Evolutionary conservation across 140 eudicot species (phyloP), one percentile per base, ranked within the genome.

Genomic region (Flaveria floridana): DNA sequence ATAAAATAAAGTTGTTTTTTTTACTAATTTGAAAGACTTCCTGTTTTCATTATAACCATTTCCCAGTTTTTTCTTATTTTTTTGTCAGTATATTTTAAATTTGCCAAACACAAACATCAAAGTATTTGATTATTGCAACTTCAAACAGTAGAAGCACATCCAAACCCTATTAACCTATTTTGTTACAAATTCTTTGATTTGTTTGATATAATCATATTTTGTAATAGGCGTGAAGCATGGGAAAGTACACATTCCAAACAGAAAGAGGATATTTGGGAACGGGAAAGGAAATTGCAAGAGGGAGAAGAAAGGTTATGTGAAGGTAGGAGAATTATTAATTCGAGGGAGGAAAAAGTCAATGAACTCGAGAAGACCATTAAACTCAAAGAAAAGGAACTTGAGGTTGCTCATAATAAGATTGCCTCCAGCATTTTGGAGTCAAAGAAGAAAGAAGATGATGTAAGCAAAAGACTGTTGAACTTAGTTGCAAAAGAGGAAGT

Each of bases 261-360:
- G 57, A 95, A 84, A 80, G 83, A 87, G 72, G 95, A 89, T 73
- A 39, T 95, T 78, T 69, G 23, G 53, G 89, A 88, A 65, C 88
- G 97, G 99, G 97, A 91, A 76, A 89, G 58, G 80, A 89, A 88
- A 41, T 80, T 95, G 78, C 96, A 89, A 69, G 96, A 87, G 76
- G 87, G 84, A 44, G 99, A 95, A 79, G 91, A 87, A 79, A 87
- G 92, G 70, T 84, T 91, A 68, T 80, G 86, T 73, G 90, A 91
- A 75, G 83, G 87, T 68, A 85, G 96, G 65, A 84, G 96, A 81
- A 59, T 46, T 19, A 80, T 83, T 39, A 81, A 80, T 58, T 75
- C 72, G 70, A 86, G 89, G 68, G 99, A 95, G 87, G 95, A 88
- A 63, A 85, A 86, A 76, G 76, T 79, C 67, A 84, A 81, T 53